A percentile compares a stretch with the other conserved stretches of the same genome.
These are phyloP conservation scores for Cryptococcus depauperatus DNA, from an alignment of 1,284 basidiomycete species.

Conservation along the genomic window DNA sequence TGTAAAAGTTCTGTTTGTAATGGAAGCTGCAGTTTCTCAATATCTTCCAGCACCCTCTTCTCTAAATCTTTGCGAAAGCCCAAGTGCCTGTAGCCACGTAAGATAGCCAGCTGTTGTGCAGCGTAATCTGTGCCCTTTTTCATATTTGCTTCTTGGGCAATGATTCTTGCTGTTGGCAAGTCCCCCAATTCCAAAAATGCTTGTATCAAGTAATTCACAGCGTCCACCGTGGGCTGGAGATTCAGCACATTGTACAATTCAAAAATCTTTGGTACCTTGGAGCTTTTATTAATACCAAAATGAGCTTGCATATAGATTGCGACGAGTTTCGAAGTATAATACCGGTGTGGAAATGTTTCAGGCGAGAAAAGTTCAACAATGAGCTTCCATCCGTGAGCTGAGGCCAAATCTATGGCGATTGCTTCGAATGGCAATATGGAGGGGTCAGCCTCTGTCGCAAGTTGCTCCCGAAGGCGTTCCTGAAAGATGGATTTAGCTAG, in stretches of 20 bases:
- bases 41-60: constrained; percentile 21
- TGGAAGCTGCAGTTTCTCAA: constrained; percentile 16
- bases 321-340: constrained; percentile 16
- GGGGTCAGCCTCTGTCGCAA: constrained; percentile 1
- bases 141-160: constrained; percentile 8
- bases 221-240: constrained; percentile 10
- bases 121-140: constrained; percentile 4
- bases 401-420: constrained; percentile 16
- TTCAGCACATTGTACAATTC: constrained; percentile 10
- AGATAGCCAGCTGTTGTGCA: constrained; percentile 27
- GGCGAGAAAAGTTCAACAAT: constrained; percentile 18
- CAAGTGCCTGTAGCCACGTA: constrained; percentile 28
- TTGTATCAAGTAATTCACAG: constrained; percentile 20
- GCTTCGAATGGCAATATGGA: constrained; percentile 8
- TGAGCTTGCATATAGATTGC: constrained; percentile 22
- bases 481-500: constrained; percentile 13
- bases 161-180: constrained; percentile 12
- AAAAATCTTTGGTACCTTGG: constrained; percentile 23
- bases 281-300: constrained; percentile 18
- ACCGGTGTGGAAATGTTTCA: constrained; percentile 10
- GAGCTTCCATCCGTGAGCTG: constrained; percentile 14
- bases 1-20: constrained; percentile 23
- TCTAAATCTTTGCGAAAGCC: constrained; percentile 26
- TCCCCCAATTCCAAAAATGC: constrained; percentile 28
- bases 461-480: constrained; percentile 10